Base-by-base conservation (phyloP, 129 eudicot genomes). In the Helianthus tuberosus region DNA sequence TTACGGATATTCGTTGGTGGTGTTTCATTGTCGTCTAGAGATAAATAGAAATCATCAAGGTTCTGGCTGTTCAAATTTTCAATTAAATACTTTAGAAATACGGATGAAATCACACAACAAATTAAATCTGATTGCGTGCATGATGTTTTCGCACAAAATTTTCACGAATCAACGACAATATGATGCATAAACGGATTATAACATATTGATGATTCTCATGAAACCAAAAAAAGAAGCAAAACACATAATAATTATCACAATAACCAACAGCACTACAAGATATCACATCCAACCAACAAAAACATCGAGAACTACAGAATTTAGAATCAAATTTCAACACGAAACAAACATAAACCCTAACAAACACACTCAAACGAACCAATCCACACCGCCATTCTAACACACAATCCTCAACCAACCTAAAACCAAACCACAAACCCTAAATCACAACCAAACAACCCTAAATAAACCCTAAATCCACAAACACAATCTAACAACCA, bases 381-480 rank as follows among this genome's bases (percentile, higher is more conserved):
- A 20, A 20, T 20, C 23, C 23, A 20, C 23, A 20, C 23, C 23
- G 23, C 23, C 23, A 20, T 20, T 20, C 23, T 20, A 20, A 20
- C 23, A 20, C 23, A 20, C 63, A 17, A 41, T 58, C 75, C 9
- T 12, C 16, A 14, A 39, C 66, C 15, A 53, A 41, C 73, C 73
- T 38, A 66, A 65, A 13, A 39, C 5, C 29, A 54, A 64, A 64
- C 23, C 5, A 39, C 44, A 15, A 75, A 41, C 54, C 53, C 65
- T 23, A 20, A 13, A 75, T 53, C 58, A 46, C 25, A n/a, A 61
- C 61, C 8, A 5, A 41, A 6, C 11, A 32, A 32, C 66, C 66
- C 3, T 63, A 25, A 71, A 60, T 69, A 77, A 77, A 69, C 81
- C 76, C 76, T 77, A 60, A 68, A 47, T 3, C 60, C 15, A 36